Evolutionary conservation across 2,329 filamentous ascomycete genomes (phyloP), one percentile per base, ranked within the genome.

Genomic region (Diaporthe vexans): DNA sequence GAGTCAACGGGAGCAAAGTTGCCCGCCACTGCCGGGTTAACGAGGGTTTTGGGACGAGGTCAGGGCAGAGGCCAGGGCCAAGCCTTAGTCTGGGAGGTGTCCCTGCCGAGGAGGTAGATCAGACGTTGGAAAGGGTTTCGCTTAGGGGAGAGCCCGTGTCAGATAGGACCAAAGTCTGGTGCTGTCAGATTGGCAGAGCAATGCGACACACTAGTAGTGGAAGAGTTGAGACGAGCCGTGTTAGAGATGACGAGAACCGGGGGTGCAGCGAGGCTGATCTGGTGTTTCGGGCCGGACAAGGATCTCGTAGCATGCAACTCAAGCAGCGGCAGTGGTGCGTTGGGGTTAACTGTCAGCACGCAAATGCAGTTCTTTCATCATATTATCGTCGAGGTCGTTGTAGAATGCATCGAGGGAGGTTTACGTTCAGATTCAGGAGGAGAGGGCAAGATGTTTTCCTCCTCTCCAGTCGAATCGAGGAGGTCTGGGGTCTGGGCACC

Each of bases 81-180:
- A 75, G 78, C 59, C 63, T 52, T 29, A 57, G 54, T 51, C 74
- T 35, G 43, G 71, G 74, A 72, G 61, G 37, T 40, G 46, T 63
- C 72, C 74, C 52, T 68, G 46, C 37, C 61, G 70, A 76, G 67
- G 65, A 71, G 59, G 79, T 79, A 81, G 83, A 85, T 84, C 84
- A 87, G 84, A 87, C 85, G 83, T 83, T 83, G 81, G 82, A 84
- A 81, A 78, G 74, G 78, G 85, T 88, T 87, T 88, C 85, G 86
- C 78, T 81, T 78, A 79, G 76, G 76, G 78, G 79, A 76, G 77
- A 78, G 79, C 77, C 79, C 79, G 84, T 85, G 80, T 84, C 84
- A 85, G 83, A 78, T 78, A 79, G 79, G 67, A 75, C 77, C 79
- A 77, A 75, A 65, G 72, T 70, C 56, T 71, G 74, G 63, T 76